Base-by-base conservation (phyloP, 2,329 filamentous ascomycete genomes). In the Alternaria solani region DNA sequence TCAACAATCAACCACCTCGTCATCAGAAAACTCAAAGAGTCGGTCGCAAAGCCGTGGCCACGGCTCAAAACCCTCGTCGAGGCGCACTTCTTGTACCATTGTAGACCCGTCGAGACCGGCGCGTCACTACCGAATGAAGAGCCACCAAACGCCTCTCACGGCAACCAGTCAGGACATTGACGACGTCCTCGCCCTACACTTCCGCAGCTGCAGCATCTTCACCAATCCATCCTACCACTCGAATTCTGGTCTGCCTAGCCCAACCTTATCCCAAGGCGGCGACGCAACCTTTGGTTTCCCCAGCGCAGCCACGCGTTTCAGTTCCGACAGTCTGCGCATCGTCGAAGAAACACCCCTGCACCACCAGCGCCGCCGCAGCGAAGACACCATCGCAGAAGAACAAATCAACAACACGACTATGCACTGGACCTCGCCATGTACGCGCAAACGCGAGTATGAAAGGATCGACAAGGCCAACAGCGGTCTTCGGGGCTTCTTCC, bases 131-230 rank as follows among this genome's bases (percentile, higher is more conserved):
- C 66, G 76, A 38, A 73, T 78, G 34, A 73, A 71, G 38, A 78
- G 74, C 55, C 73, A 72, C 5, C 71, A 77, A 46, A 68, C 72
- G 16, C 62, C 65, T 11, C 68, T 69, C 6, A 58, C 69, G 11
- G 59, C 64, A 42, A 58, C 57, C 32, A 72, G 65, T 54, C 72
- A 71, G 54, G 77, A 79, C 48, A 69, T 79, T 43, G 77, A 80
- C 61, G 77, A 79, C 53, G 76, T 78, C 14, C 70, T 79, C 1
- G 78, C 78, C 12, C 68, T 80, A 32, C 78, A 80, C 62, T 78
- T 77, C 53, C 75, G 78, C 64, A 76, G 74, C 54, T 78, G 75
- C 61, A 75, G 67, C 57, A 63, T 80, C 42, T 77, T 77, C 54
- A 66, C 71, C 7, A 75, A 74, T 44, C 67, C 72, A 25, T 69